These are phyloP conservation scores for Nicotiana knightiana DNA, from an alignment of 257 asterid genomes.

Conservation along the genomic window DNA sequence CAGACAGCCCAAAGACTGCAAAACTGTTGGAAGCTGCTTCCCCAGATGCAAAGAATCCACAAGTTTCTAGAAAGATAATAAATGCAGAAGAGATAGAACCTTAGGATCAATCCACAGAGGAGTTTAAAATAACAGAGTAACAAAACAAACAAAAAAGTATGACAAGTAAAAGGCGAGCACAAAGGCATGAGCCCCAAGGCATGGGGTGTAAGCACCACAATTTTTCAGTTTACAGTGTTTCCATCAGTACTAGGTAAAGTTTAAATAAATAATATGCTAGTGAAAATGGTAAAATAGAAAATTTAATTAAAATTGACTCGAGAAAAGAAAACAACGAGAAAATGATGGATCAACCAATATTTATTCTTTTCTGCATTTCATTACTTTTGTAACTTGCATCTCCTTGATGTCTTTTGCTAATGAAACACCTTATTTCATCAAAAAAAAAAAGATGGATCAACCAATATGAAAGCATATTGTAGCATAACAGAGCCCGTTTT, in stretches of 20 bases:
- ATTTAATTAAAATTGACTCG: background rate
- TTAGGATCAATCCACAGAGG: background rate
- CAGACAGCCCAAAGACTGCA: constrained; percentile 86
- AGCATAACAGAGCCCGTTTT: background rate
- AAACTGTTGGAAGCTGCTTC: constrained; percentile 54
- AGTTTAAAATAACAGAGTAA: background rate
- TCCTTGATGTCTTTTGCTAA: no score
- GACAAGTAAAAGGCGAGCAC: background rate
- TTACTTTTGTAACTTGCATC: no score
- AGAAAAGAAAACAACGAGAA: background rate
- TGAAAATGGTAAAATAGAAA: background rate
- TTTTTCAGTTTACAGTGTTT: background rate
- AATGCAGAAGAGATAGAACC: background rate
- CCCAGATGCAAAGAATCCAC: constrained; percentile 52
- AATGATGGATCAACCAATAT: background rate
- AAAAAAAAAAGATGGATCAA: background rate
- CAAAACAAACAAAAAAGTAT: background rate
- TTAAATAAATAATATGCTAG: background rate
- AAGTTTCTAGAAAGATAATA: constrained; percentile 40
- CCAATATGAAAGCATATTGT: background rate
- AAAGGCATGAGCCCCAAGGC: background rate
- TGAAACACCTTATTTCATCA: no score
- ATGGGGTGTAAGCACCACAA: background rate
- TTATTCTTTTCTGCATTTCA: no score
- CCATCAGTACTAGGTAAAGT: background rate